Base-by-base conservation (phyloP, 2,329 filamentous ascomycete genomes). In the Cytospora piceae region DNA sequence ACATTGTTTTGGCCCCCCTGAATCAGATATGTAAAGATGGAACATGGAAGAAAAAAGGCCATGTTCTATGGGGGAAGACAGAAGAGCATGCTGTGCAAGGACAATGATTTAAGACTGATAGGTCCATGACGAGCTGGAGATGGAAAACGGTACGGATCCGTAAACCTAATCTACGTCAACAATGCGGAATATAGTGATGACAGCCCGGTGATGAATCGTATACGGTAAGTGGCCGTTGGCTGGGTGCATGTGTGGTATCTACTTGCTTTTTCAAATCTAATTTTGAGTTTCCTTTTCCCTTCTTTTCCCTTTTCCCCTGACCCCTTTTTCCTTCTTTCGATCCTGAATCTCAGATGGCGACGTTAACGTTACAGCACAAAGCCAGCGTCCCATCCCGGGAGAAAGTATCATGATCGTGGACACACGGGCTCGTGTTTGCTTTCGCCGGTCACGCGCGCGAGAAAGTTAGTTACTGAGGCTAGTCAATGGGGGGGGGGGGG, bases 1-100 rank as follows among this genome's bases (percentile, higher is more conserved):
- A 5, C n/a, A 9, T 2, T 37, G 11, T 37, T 12, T 37, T 14
- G 34, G 34, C 34, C 34, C 34, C 29, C 37, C 37, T 51, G 60
- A 14, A 61, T 54, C 60, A 55, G 53, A 63, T 12, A n/a, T 52
- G 27, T 63, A 9, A 34, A 63, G n/a, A 56, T 56, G 61, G 37
- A 58, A 42, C 39, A 58, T 58, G 39, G 37, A 31, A 29, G 15
- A 15, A 46, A 29, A 20, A 14, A 22, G 14, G 37, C 56, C 5
- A 3, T 11, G 3, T 42, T 46, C 22, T 58, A 24, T 46, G 22
- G 34, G 56, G 34, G 17, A 24, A 34, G 29, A 46, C 37, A 46
- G 34, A n/a, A 58, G 6, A 20, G 39, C 39, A 17, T 42, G 17
- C 20, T 42, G 39, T 42, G 39, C 39, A 12, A 42, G 39, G 39